Conservation (phyloP, 768 basidiomycete species). For the Mycena latifolia region DNA sequence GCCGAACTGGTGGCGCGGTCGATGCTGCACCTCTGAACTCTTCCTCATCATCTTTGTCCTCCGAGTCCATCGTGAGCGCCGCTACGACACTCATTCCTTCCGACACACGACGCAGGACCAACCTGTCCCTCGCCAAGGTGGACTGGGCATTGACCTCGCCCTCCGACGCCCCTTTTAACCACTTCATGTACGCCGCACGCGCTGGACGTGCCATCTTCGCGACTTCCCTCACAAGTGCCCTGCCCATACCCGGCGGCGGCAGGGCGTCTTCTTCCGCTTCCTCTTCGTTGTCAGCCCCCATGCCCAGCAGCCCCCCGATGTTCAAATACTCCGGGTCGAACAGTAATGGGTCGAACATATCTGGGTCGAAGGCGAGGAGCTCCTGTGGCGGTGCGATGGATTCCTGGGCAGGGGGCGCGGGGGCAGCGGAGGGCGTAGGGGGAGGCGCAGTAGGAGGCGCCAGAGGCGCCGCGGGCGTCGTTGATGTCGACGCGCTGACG, state of each 20-base stretch:
- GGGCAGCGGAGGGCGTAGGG: too few relatives aligned
- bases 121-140: not conserved
- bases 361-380: too few relatives aligned
- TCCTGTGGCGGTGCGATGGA: too few relatives aligned
- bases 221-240: not conserved
- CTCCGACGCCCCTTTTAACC: not conserved
- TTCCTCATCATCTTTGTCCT: not conserved
- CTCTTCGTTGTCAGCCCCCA: too few relatives aligned
- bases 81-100: not conserved
- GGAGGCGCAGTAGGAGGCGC: too few relatives aligned
- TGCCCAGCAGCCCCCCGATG: not conserved
- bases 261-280: too few relatives aligned
- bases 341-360: too few relatives aligned
- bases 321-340: too few relatives aligned
- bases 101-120: not conserved
- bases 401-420: too few relatives aligned
- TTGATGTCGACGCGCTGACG: too few relatives aligned
- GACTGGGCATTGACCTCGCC: not conserved
- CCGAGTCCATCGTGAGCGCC: not conserved
- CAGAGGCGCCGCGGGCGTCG: too few relatives aligned
- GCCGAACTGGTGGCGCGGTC: too few relatives aligned
- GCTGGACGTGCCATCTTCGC: not conserved
- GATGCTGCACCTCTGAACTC: not conserved
- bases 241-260: not conserved
- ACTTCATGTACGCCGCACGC: not conserved